Base-by-base conservation (phyloP, 2,329 filamentous ascomycete species). In the Lojkania enalia region DNA sequence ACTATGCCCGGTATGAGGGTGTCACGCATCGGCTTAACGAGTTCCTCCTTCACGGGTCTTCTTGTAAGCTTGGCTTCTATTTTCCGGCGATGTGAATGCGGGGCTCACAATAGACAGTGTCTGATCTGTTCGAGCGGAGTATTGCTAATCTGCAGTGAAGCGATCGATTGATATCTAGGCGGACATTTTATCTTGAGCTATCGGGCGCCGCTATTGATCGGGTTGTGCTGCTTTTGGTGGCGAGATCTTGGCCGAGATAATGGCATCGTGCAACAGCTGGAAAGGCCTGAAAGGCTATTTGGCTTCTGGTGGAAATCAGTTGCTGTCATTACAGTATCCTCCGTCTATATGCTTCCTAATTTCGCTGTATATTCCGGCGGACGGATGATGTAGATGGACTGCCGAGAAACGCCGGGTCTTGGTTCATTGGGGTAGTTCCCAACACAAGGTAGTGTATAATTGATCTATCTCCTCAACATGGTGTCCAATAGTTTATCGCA, bases 71-170 rank as follows among this genome's bases (percentile, higher is more conserved):
- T 41, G 16, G 21, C 4, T 12, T 19, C 20, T 7, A 25, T 15
- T 25, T n/a, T 25, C 20, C 15, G 14, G 15, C 5, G 11, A 36
- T 13, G 23, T 27, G 7, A 27, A n/a, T 7, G 7, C 7, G 23
- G 23, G 23, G n/a, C 7, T n/a, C n/a, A 27, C 7, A 7, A 27
- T n/a, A 7, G 23, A n/a, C 20, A 54, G 51, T 54, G 42, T 32
- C 42, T 31, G 48, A 52, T 18, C 35, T 54, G 14, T 54, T 44
- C 35, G 48, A 52, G 45, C 39, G 43, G 23, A 49, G 46, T 25
- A n/a, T 52, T 7, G 31, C 30, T 42, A n/a, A 42, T 11, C 13
- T 20, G 15, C 13, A 32, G 20, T 39, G 35, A 32, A 14, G 6
- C 31, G 31, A 27, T 27, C 23, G 7, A 7, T 7, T n/a, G 23